Base-by-base conservation (phyloP, 2,329 filamentous ascomycete species). In the Neobulgaria alba region DNA sequence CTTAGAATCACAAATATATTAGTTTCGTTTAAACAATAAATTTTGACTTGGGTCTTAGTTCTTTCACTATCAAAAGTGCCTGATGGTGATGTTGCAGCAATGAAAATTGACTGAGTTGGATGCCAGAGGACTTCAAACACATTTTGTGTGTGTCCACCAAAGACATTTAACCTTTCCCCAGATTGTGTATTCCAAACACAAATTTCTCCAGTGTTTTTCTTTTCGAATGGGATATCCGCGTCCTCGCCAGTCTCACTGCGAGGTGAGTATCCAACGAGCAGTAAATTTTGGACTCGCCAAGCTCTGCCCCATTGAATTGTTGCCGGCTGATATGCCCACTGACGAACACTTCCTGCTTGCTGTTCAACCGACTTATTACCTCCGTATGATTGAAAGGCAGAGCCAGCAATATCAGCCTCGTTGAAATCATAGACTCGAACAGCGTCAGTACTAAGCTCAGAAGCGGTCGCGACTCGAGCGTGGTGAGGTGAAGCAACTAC, bases 101-200 rank as follows among this genome's bases (percentile, higher is more conserved):
- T 61, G 48, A 81, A 81, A 16, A 65, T 63, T 2, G 64, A 59
- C 33, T 71, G 62, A 0, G 54, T 65, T 0, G 77, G 77, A 51
- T 82, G 77, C 77, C 77, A 82, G 0, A 68, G 62, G 2, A 80
- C 72, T 51, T 82, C 77, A 33, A 82, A 82, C 2, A 80, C 73
- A 42, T 82, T 81, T 33, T 75, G 68, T 1, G 67, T 69, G 1
- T 68, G 69, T 1, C 67, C 70, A 3, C 71, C 69, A 15, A 66
- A 60, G 3, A 81, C 65, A 3, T 62, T 64, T 33, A 77, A 60
- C 33, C 66, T 62, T 0, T 33, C 23, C 1, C 40, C 40, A 2
- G 60, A 62, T 0, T 56, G 40, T 0, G 71, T 68, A 52, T 82
- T 66, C 74, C 75, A 81, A 1, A 81, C 56, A 30, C 71, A 72